Evolutionary conservation across 2,329 filamentous ascomycete species (phyloP).

Genomic region (Plectosphaerella cucumerina): DNA sequence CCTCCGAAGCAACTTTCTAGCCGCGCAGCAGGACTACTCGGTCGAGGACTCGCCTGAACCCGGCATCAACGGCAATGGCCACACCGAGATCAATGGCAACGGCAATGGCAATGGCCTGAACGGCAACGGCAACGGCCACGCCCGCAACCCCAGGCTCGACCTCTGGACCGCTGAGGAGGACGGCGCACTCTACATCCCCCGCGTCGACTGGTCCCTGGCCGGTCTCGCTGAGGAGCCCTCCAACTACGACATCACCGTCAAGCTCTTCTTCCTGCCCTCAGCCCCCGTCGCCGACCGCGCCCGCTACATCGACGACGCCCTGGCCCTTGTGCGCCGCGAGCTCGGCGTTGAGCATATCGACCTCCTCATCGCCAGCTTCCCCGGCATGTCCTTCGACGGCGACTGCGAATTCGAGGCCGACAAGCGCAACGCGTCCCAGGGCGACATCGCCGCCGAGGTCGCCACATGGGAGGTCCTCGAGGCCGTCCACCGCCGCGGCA

Average conservation of each 20-base stretch:
- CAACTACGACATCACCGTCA: constrained; percentile 92
- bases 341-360: constrained; percentile 73
- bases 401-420: constrained; percentile 79
- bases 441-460: constrained; percentile 63
- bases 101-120: constrained; percentile 24
- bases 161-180: constrained; percentile 63
- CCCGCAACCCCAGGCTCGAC: constrained; percentile 22
- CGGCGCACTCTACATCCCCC: constrained; percentile 68
- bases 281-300: constrained; percentile 61
- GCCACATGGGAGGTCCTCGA: constrained; percentile 71
- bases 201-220: constrained; percentile 66
- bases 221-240: constrained; percentile 75
- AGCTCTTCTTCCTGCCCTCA: constrained; percentile 85
- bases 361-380: constrained; percentile 88
- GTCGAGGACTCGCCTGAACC: constrained; percentile 21
- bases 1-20: constrained; percentile 76
- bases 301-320: constrained; percentile 70
- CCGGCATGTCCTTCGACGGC: constrained; percentile 88
- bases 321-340: constrained; percentile 76
- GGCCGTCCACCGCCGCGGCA: constrained; percentile 63
- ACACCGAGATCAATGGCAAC: constrained; percentile 15
- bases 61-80: constrained; percentile 20
- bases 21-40: constrained; percentile 62
- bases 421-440: constrained; percentile 55
- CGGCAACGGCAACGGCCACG: neutral